Base-by-base conservation (phyloP, 1,284 basidiomycete species). In the Cutaneotrichosporon mucoides region DNA sequence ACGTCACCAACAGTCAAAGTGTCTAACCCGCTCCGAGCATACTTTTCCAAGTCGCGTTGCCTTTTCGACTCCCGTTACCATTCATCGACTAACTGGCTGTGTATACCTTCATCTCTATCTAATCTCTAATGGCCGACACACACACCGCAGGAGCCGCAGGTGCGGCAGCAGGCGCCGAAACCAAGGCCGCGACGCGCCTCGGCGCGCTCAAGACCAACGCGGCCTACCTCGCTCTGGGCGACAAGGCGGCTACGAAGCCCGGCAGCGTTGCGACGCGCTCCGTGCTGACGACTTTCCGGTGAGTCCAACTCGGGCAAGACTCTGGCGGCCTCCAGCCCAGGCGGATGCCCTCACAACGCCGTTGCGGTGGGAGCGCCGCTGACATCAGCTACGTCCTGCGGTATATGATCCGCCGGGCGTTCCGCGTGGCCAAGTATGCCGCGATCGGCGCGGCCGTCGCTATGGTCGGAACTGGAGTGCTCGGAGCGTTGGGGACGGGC, bases 391-490 rank as follows among this genome's bases (percentile, higher is more conserved):
- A 80, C 57, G 69, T 74, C 2, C 52, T 79, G 10, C 66, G 68
- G 15, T 80, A 79, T 56, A 63, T 72, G 6, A 67, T 80, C 42
- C 70, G 72, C 35, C 65, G 79, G 11, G 38, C 76, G 15, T 43
- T 80, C 0, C 67, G 79, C 33, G 78, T 79, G 57, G 75, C 72
- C 11, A 77, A 77, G 64, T 79, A 79, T 62, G 77, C 75, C 10
- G 68, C 68, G 9, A 67, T 72, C 11, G 77, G 77, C 16, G 73
- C 65, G 3, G 59, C 67, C 6, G 60, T 72, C 9, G 73, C 77
- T 13, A 61, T 68, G 6, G 34, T 77, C 1, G 76, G 75, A n/a
- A 68, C 70, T 1, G 68, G 68, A 1, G 55, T 76, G 7, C 56
- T 79, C 1, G 77, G 76, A 11, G 71, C 72, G 9, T 44, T 77